Percentiles rank a stretch among this genome's conserved stretches.
Evolutionary conservation across 1,139 yeast genomes (phyloP).

Genomic region (Nakaseomyces nivariensis): DNA sequence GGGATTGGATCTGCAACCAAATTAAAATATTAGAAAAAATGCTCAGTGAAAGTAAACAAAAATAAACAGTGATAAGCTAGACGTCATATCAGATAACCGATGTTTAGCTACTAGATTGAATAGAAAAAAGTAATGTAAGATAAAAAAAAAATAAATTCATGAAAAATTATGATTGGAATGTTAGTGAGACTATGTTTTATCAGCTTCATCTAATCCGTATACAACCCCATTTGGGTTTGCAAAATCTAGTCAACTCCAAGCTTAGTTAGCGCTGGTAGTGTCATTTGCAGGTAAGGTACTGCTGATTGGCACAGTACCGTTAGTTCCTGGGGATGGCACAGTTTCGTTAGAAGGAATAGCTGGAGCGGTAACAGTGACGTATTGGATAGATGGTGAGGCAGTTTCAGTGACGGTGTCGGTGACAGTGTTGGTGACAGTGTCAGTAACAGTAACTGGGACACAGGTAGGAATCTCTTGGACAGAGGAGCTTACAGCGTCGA

Average conservation of each 20-base stretch:
- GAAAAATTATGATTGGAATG: background rate
- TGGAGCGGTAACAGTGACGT: conserved; percentile 3
- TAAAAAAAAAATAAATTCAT: no score
- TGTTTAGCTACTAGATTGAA: no score
- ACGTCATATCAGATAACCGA: no score
- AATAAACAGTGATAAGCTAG: background rate
- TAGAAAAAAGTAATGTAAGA: no score
- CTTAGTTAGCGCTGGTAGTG: background rate
- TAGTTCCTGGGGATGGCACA: background rate
- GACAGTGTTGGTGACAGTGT: conserved; percentile 21
- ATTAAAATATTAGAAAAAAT: background rate
- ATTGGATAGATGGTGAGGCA: conserved; percentile 2
- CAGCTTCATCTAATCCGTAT: background rate
- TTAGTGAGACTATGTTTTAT: background rate
- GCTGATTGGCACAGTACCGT: background rate
- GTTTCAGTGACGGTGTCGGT: conserved; percentile 11
- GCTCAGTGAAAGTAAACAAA: background rate
- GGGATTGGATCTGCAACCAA: background rate
- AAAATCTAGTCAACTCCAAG: no score
- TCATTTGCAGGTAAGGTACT: background rate
- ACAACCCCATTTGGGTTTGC: background rate
- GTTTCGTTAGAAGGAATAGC: conserved; percentile 5
- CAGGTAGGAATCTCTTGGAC: conserved; percentile 8
- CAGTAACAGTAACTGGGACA: conserved; percentile 16
- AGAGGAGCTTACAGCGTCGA: background rate